These are phyloP conservation scores for Dimargaris cristalligena DNA, from an alignment of 192 early-diverging fungal genomes.

Conservation along the genomic window DNA sequence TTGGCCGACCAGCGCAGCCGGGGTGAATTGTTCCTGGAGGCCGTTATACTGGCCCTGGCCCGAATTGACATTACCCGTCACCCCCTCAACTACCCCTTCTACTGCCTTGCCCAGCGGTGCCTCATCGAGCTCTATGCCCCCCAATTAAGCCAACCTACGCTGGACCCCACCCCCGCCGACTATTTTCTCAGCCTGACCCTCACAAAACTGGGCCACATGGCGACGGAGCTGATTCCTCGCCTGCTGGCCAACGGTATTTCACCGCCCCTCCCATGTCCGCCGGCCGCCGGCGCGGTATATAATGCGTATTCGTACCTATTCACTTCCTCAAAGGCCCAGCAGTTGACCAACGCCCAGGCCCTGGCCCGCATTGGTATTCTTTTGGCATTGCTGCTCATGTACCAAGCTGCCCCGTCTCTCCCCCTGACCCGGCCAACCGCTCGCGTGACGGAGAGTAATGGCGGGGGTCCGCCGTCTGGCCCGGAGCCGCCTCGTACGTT, in stretches of 20 bases:
- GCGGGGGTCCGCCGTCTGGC: background rate
- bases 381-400: background rate
- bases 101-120: background rate
- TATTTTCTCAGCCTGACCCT: conserved; percentile 6
- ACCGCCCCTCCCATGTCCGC: background rate
- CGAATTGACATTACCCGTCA: background rate
- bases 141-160: background rate
- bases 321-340: background rate
- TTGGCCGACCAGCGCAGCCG: conserved; percentile 8
- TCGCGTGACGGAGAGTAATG: too few relatives aligned
- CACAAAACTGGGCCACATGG: conserved; percentile 4
- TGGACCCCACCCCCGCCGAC: too few relatives aligned
- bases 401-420: background rate
- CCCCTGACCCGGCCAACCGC: background rate
- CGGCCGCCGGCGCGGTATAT: background rate
- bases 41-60: background rate
- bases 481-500: background rate
- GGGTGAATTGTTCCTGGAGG: conserved; percentile 2
- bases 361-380: conserved; percentile 3
- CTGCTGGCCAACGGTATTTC: conserved; percentile 1
- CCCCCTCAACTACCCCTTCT: conserved; percentile 1
- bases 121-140: conserved; percentile 3
- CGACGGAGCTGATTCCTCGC: background rate
- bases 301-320: conserved; percentile 11
- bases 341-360: background rate